phyloP scores from a whole-genome alignment of 2,329 filamentous ascomycete species.

The Ilyonectria sp. region DNA sequence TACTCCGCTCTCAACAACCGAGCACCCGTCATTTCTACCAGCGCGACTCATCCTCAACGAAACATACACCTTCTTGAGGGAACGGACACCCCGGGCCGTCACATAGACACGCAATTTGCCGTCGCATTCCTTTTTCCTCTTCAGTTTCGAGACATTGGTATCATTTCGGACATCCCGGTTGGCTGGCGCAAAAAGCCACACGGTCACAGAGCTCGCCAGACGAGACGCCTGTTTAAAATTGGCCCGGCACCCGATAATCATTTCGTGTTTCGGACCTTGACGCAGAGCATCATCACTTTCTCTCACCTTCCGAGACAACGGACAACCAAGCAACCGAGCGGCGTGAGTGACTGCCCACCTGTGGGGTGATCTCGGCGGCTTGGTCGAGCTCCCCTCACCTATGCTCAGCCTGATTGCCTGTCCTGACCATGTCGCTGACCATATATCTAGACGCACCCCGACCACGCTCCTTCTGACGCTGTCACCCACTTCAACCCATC shows the following conservation, averaged over 20 bases:
- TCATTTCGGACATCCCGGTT: conserved; percentile 39
- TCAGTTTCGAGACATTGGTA: conserved; percentile 17
- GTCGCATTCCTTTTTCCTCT: conserved; percentile 14
- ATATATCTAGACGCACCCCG: background rate
- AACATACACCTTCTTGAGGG: background rate
- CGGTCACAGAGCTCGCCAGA: conserved; percentile 13
- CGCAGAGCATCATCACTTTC: background rate
- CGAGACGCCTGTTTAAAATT: conserved; percentile 20
- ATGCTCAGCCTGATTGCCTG: conserved; percentile 19
- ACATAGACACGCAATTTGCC: background rate
- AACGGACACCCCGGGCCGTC: background rate
- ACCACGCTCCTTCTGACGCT: background rate
- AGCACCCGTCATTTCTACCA: background rate
- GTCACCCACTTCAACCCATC: background rate
- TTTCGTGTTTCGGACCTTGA: conserved; percentile 8
- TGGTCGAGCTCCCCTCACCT: conserved; percentile 11
- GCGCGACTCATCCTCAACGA: conserved; percentile 4
- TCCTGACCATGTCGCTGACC: conserved; percentile 17
- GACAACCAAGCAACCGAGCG: background rate
- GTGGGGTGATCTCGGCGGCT: conserved; percentile 14
- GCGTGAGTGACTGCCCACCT: conserved; percentile 21
- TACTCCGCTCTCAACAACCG: conserved; percentile 15
- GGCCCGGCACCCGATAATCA: background rate
- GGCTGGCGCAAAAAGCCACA: conserved; percentile 35
- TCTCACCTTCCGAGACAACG: background rate